Conservation (phyloP, 2,329 filamentous ascomycete species). For the Ophiostoma sp. region DNA sequence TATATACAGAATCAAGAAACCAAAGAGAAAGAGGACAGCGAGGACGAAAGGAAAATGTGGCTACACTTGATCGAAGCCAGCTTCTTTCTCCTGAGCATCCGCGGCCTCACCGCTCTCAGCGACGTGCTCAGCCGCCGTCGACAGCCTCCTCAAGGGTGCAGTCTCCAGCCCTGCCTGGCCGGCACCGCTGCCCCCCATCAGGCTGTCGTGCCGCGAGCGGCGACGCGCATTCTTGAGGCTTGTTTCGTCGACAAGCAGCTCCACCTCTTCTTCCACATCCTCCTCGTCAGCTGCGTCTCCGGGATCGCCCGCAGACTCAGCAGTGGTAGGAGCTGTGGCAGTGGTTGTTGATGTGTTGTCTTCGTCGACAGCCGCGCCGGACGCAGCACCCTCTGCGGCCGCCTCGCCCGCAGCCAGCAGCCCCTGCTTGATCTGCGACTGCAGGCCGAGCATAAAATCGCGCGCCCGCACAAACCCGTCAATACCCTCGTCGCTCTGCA, state of each 20-base stretch:
- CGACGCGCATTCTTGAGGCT: constrained; percentile 53
- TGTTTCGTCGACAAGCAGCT: constrained; percentile 44
- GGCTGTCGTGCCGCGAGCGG: constrained; percentile 51
- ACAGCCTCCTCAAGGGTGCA: constrained; percentile 30
- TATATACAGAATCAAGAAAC: background rate
- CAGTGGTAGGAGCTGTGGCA: background rate
- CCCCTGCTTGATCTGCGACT: constrained; percentile 46
- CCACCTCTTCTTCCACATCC: constrained; percentile 32
- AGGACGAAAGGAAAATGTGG: background rate
- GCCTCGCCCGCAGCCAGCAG: constrained; percentile 34
- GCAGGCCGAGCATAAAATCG: constrained; percentile 48
- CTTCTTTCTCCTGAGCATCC: constrained; percentile 2
- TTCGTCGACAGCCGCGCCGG: constrained; percentile 20
- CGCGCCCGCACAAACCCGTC: constrained; percentile 47
- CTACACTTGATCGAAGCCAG: constrained; percentile 25
- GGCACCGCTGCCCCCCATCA: constrained; percentile 39
- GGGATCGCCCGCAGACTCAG: background rate
- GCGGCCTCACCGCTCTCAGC: background rate
- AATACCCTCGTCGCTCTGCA: constrained; percentile 49
- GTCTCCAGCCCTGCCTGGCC: constrained; percentile 33
- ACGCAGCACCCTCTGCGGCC: constrained; percentile 24
- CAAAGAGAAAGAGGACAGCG: too few species aligned
- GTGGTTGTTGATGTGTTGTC: background rate
- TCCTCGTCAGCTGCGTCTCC: background rate
- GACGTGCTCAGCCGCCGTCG: background rate